A percentile compares a stretch with the other conserved stretches of the same genome.
phyloP scores from a whole-genome alignment of 768 basidiomycete species.

The Boletus patriciae region DNA sequence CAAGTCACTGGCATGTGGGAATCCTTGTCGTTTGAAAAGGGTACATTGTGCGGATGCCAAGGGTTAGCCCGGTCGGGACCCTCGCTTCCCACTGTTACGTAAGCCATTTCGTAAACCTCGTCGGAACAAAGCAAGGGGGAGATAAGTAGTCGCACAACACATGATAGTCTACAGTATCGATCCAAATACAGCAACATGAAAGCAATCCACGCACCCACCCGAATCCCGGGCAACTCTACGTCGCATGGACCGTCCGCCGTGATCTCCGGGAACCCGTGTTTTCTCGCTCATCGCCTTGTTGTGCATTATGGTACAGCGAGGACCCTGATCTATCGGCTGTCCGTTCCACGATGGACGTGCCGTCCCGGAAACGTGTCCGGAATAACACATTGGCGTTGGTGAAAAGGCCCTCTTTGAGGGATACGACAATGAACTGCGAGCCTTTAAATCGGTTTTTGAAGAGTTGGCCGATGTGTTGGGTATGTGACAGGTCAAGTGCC shows the following conservation, averaged over 20 bases:
- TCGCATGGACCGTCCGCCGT: conserved; percentile 11
- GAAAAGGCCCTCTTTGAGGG: conserved; percentile 94
- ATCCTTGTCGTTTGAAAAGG: no score
- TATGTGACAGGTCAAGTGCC: conserved; percentile 92
- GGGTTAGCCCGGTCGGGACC: no score
- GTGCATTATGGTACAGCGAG: conserved; percentile 33
- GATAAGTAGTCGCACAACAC: background rate
- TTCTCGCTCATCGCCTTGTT: conserved; percentile 13
- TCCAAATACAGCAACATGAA: background rate
- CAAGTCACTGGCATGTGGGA: no score
- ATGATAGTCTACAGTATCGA: conserved; percentile 15
- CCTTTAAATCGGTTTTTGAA: conserved; percentile 98
- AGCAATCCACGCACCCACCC: background rate
- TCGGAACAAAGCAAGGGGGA: background rate
- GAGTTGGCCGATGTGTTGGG: conserved; percentile 97
- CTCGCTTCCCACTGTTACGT: no score
- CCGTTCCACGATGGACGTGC: conserved; percentile 86
- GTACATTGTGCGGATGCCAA: no score
- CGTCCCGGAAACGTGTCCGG: conserved; percentile 89
- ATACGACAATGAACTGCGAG: conserved; percentile 97
- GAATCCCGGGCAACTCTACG: background rate
- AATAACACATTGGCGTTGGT: conserved; percentile 97
- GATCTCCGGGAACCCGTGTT: conserved; percentile 19
- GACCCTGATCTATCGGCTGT: conserved; percentile 67
- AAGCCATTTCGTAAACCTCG: no score